Base-by-base conservation (phyloP, 257 asterid species). In the Solanum corneliomulleri region DNA sequence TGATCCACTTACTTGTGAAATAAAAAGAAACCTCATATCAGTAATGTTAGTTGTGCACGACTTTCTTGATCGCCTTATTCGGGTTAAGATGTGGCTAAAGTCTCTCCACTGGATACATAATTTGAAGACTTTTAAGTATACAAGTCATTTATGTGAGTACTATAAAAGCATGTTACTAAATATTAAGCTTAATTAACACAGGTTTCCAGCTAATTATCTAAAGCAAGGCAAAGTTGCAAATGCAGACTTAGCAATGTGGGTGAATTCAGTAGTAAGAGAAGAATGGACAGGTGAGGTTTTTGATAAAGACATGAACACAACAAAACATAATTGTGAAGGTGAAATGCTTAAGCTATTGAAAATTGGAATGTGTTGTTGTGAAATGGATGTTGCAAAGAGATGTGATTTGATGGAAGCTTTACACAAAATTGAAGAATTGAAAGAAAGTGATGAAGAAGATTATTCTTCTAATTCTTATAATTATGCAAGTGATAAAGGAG, bases 261-360 rank as follows among this genome's bases (percentile, higher is more conserved):
- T 94, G 13, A 90, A 92, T 89, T 89, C 96, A 5, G 96, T 92
- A 9, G 96, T 93, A 35, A 86, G 95, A 81, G 98, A 95, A 76
- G 97, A 95, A 83, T 92, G 96, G 97, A 92, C 95, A 1, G 94
- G 92, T 6, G 96, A 94, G 89, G 95, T 95, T 20, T 94, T 95
- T 27, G 97, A 95, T 29, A 91, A 90, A 89, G 94, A 95, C 31
- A 92, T 93, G 93, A 72, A 80, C 4, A 33, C 72, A 9, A 82
- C 64, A 12, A 70, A 70, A 9, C 85, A 90, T 42, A 86, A 52
- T 10, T 86, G 91, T 0, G 94, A 93, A 47, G 94, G 95, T 7
- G 89, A 90, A 80, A 95, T 95, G 95, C 85, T 95, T 84, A 93
- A 93, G 91, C 88, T 95, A 7, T 82, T 95, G 88, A 92, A 92